Evolutionary conservation across 2,329 filamentous ascomycete species (phyloP), one percentile per base, ranked within the genome.

Genomic region (Fusarium phyllophilum): DNA sequence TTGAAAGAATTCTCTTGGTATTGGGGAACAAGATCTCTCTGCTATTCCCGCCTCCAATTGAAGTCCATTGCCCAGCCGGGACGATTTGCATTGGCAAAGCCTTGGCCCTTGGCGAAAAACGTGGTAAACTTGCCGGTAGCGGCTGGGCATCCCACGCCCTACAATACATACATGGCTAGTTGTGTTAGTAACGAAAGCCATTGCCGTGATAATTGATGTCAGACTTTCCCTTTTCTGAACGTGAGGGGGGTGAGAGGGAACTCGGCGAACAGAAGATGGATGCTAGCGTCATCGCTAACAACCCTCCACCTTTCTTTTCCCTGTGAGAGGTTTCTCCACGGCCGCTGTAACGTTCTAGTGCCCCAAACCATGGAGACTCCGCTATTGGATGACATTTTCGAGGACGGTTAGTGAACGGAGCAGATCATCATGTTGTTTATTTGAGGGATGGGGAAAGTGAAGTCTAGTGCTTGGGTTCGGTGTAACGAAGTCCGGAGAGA

Each of bases 1-100:
- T 59, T 58, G 31, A 4, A 39, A 8, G 8, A 55, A n/a, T 29
- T 55, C 34, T 39, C 54, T 39, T 56, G 45, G 39, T 51, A 48
- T 72, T 58, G 68, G 72, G 49, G 31, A 38, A 62, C 62, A 68
- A 72, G 39, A 17, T 24, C 31, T 26, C 29, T 8, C 51, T 33
- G 55, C 69, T 75, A 75, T 75, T 75, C 67, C 74, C 73, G 74
- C 64, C 63, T 73, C 74, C 74, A 74, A 76, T 76, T 70, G 62
- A 49, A 57, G 20, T 29, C 24, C 4, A 36, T 38, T 54, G 74
- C 72, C 72, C 59, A 73, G 72, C 49, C 22, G 65, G 62, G 60
- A 51, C 34, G 70, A 72, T 72, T 77, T 69, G 33, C 57, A 42
- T 66, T 57, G 44, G 66, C 38, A 38, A 20, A 34, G 13, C 15